Conservation (phyloP, 768 basidiomycete genomes). For the Tylopilus rubrobrunneus region DNA sequence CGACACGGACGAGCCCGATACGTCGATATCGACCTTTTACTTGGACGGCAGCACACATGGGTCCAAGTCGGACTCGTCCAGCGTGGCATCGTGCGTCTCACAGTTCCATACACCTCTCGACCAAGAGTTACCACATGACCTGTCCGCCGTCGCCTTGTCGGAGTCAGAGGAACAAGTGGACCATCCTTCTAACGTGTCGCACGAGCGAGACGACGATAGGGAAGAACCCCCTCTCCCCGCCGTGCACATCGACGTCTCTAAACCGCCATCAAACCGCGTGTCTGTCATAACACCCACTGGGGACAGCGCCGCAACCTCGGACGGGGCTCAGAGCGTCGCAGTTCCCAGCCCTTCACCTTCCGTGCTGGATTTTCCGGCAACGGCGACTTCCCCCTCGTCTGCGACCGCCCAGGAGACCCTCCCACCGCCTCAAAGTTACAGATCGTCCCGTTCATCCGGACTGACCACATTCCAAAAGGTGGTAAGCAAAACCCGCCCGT, state of each 20-base stretch:
- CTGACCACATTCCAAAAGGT: constrained; percentile 76
- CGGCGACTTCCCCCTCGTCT: constrained; percentile 31
- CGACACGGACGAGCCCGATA: constrained; percentile 35
- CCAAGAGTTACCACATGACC: constrained; percentile 11
- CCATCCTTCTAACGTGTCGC: not conserved
- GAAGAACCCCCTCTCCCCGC: constrained; percentile 32
- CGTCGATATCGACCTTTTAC: constrained; percentile 57
- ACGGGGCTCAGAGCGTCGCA: not conserved
- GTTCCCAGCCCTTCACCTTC: constrained; percentile 5
- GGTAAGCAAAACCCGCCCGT: constrained; percentile 78
- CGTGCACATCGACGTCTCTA: constrained; percentile 44
- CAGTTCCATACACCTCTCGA: constrained; percentile 21
- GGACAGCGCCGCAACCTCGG: not conserved
- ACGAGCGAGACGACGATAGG: constrained; percentile 1
- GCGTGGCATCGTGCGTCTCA: constrained; percentile 18
- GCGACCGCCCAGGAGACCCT: constrained; percentile 20
- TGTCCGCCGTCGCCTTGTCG: constrained; percentile 26
- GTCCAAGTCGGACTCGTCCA: constrained; percentile 16
- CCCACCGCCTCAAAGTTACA: constrained; percentile 30
- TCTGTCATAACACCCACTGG: constrained; percentile 7
- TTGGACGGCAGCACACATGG: constrained; percentile 37
- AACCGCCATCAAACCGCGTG: constrained; percentile 31
- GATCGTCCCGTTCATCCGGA: constrained; percentile 51
- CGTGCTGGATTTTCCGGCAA: constrained; percentile 18
- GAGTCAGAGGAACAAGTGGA: constrained; percentile 1